These are phyloP conservation scores for Colletotrichum sojae DNA, from an alignment of 2,329 filamentous ascomycete genomes.

Conservation along the genomic window DNA sequence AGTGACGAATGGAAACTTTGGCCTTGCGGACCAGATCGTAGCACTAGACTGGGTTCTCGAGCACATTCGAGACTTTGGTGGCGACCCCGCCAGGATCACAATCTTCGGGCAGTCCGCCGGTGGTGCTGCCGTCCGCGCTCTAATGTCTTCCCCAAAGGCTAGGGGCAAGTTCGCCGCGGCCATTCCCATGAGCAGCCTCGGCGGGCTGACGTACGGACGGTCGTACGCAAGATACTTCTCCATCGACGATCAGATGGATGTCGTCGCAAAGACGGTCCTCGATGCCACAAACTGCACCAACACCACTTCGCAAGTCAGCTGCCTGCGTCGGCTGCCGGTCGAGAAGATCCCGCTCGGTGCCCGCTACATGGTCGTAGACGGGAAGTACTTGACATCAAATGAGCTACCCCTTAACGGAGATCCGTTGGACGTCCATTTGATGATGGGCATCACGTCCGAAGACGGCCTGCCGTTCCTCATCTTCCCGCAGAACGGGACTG, in stretches of 20 bases:
- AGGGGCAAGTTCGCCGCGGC: conserved; percentile 63
- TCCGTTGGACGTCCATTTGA: conserved; percentile 65
- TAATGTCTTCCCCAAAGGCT: conserved; percentile 64
- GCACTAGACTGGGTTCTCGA: conserved; percentile 65
- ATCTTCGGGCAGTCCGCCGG: conserved; percentile 70
- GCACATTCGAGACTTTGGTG: conserved; percentile 69
- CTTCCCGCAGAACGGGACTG: conserved; percentile 48
- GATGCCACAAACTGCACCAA: conserved; percentile 65
- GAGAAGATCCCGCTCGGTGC: conserved; percentile 58
- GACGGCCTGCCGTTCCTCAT: conserved; percentile 69
- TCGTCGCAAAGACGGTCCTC: conserved; percentile 66
- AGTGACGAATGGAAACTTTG: conserved; percentile 63
- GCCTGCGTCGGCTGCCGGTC: conserved; percentile 64
- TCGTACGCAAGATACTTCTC: conserved; percentile 73
- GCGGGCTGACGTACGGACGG: conserved; percentile 66
- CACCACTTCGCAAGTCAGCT: conserved; percentile 64
- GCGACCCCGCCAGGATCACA: conserved; percentile 69
- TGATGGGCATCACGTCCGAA: conserved; percentile 69
- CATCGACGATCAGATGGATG: conserved; percentile 64
- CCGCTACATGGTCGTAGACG: conserved; percentile 71
- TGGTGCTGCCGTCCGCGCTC: conserved; percentile 63
- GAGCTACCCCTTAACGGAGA: conserved; percentile 62
- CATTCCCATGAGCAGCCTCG: conserved; percentile 58
- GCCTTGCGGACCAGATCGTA: conserved; percentile 63
- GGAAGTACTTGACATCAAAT: conserved; percentile 64